Base-by-base conservation (phyloP, 164 flowering plant species). In the Umbellularia californica region DNA sequence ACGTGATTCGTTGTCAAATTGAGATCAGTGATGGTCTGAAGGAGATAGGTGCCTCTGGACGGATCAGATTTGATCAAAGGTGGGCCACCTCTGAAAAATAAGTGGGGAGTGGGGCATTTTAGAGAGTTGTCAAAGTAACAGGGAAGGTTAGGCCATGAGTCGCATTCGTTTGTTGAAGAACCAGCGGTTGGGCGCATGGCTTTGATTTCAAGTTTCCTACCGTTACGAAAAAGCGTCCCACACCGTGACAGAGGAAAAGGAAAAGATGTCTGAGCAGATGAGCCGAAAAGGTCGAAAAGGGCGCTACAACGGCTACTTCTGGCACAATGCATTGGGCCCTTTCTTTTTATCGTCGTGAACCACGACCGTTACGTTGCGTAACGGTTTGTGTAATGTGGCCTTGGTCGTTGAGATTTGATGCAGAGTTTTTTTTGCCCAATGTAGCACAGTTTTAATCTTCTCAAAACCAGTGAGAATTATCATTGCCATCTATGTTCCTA, bases 91-190 rank as follows among this genome's bases (percentile, higher is more conserved):
- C 17, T 55, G 60, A 55, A 19, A 19, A 55, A 10, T 14, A 13
- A 1, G 6, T 24, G 1, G 25, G 0, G 0, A 52, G 20, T 52
- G 19, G 4, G 58, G 4, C 19, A 19, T 55, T 55, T 55, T 17
- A 13, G 27, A 11, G 14, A 25, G 69, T 66, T 28, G 7, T 15
- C 35, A 28, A 12, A 28, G 7, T 28, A 13, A 5, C 35, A 41
- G 15, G 65, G 50, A 10, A 50, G 15, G 13, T 30, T 58, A 58
- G 74, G 74, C 74, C 10, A 20, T 3, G 30, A 30, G 74, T 71
- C 74, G 50, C 65, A 71, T 71, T 71, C 74, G 74, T 58, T 71
- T 19, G 74, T 71, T 71, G 74, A 52, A 19, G n/a, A 50, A 24
- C 30, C 7, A 33, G 5, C 41, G 41, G 72, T 25, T 50, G n/a